Evolutionary conservation across 257 asterid genomes (phyloP).

Genomic region (Gentiana macrophylla): DNA sequence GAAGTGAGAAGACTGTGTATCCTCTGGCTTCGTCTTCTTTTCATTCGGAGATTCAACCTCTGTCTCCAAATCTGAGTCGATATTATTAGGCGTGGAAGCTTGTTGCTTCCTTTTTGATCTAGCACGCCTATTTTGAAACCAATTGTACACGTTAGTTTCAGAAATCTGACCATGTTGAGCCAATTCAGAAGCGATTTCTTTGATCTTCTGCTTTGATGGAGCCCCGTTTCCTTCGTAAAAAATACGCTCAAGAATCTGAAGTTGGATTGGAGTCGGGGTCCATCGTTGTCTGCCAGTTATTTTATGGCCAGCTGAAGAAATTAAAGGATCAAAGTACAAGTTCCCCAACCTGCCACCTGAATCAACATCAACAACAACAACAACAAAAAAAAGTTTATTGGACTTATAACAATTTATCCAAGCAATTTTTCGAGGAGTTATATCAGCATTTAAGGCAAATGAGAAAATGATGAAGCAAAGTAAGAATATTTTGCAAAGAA

Average conservation of each 20-base stretch:
- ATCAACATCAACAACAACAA: background rate
- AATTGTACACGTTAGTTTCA: constrained; percentile 92
- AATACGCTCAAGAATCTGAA: constrained; percentile 88
- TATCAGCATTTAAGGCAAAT: background rate
- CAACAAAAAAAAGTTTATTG: no score
- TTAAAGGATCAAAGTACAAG: constrained; percentile 63
- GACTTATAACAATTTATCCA: no score
- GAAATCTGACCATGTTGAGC: constrained; percentile 95
- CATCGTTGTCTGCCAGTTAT: constrained; percentile 87
- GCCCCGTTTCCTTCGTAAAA: constrained; percentile 93
- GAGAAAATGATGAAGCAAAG: no score
- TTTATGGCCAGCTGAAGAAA: constrained; percentile 71
- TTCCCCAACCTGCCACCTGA: constrained; percentile 86
- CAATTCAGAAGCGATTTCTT: constrained; percentile 78
- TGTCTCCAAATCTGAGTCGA: constrained; percentile 82
- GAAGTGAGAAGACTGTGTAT: constrained; percentile 40
- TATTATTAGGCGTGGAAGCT: constrained; percentile 40
- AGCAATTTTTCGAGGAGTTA: no score
- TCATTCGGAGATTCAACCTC: constrained; percentile 92
- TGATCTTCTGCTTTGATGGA: constrained; percentile 93
- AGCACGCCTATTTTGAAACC: constrained; percentile 99
- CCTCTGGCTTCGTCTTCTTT: constrained; percentile 75
- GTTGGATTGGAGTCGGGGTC: constrained; percentile 95
- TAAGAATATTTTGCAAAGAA: no score
- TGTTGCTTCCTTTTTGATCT: constrained; percentile 93